Conservation (phyloP, 1,139 yeast genomes). For the Saccharomyces hybrid region DNA sequence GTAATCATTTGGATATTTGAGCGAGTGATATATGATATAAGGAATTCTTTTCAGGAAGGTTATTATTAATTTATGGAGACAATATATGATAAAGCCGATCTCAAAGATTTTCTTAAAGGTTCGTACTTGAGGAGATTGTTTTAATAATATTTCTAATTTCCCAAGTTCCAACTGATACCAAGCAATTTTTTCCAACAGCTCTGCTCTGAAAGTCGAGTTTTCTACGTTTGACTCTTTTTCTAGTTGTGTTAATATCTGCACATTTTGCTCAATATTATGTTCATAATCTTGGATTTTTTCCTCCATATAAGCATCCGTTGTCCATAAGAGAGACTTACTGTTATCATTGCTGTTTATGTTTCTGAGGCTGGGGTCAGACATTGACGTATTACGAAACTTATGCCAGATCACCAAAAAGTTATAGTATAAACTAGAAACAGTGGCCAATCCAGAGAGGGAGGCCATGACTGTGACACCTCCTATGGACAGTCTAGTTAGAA, state of each 20-base stretch:
- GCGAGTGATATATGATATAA: constrained; percentile 15
- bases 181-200: constrained; percentile 23
- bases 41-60: constrained; percentile 26
- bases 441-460: constrained; percentile 64
- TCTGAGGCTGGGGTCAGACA: neutral
- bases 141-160: constrained; percentile 15
- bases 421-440: constrained; percentile 58
- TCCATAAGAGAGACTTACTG: constrained; percentile 19
- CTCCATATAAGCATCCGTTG: constrained; percentile 16
- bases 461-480: constrained; percentile 71
- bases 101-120: constrained; percentile 19
- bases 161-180: constrained; percentile 24
- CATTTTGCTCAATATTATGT: constrained; percentile 13
- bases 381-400: neutral
- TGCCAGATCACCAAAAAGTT: constrained; percentile 15
- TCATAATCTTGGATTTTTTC: constrained; percentile 18
- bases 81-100: constrained; percentile 23
- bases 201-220: constrained; percentile 10
- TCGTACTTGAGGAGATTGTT: constrained; percentile 15
- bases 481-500: constrained; percentile 54
- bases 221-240: constrained; percentile 11
- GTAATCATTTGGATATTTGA: constrained; percentile 15
- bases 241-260: constrained; percentile 12
- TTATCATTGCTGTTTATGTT: too few relatives aligned
- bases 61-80: constrained; percentile 23